Evolutionary conservation across 441 rosid genomes (phyloP).

Genomic region (Pelargonium myrrhifolium): DNA sequence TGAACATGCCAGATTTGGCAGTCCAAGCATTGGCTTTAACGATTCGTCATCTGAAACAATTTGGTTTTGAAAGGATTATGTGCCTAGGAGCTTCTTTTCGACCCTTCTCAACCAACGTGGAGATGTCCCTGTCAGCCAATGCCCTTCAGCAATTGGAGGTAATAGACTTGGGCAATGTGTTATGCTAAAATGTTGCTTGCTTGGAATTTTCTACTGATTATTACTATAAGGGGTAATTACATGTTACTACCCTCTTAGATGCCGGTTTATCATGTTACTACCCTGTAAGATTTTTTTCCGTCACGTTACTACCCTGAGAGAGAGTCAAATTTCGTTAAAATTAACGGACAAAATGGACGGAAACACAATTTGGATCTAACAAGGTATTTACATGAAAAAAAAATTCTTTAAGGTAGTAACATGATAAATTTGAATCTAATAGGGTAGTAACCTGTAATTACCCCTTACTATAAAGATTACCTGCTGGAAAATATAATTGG

Average conservation of each 20-base stretch:
- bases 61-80: slow-evolving; percentile 80
- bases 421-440: too few species aligned
- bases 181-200: neutral
- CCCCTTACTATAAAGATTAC: neutral
- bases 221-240: too few species aligned
- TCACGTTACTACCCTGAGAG: too few species aligned
- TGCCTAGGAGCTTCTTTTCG: slow-evolving; percentile 64
- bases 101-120: slow-evolving; percentile 57
- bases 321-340: too few species aligned
- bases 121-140: slow-evolving; percentile 83
- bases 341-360: too few species aligned
- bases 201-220: neutral
- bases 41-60: slow-evolving; percentile 62
- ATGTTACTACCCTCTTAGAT: too few species aligned
- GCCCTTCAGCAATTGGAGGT: slow-evolving; percentile 93
- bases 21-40: slow-evolving; percentile 76
- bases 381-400: too few species aligned
- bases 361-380: too few species aligned
- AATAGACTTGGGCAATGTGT: slow-evolving; percentile 4
- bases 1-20: slow-evolving; percentile 77
- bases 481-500: neutral
- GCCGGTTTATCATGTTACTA: too few species aligned
- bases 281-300: too few species aligned
- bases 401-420: too few species aligned
- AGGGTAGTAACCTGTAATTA: too few species aligned